Evolutionary conservation across 2,329 filamentous ascomycete genomes (phyloP).

Genomic region (Pyrenophora tritici-repentis): DNA sequence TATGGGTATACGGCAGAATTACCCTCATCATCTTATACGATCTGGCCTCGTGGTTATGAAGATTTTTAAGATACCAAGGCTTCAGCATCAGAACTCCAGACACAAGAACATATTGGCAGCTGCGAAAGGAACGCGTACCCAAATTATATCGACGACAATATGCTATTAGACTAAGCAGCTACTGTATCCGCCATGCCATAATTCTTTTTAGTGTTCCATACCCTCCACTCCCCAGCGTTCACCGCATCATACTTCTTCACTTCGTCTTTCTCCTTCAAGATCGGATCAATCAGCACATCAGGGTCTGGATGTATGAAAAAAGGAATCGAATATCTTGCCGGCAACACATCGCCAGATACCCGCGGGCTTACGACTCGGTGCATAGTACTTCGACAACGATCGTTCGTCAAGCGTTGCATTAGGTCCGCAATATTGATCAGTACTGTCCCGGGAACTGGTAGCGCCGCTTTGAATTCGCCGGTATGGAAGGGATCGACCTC

Average conservation of each 20-base stretch:
- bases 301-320: slow-evolving; percentile 48
- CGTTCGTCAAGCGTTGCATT: slow-evolving; percentile 32
- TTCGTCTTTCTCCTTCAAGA: slow-evolving; percentile 37
- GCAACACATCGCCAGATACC: slow-evolving; percentile 30
- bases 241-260: slow-evolving; percentile 47
- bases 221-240: slow-evolving; percentile 44
- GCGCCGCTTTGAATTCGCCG: slow-evolving; percentile 31
- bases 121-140: too few species aligned
- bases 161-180: neutral
- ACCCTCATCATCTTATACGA: too few species aligned
- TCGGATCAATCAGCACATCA: slow-evolving; percentile 43
- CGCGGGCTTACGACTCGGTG: slow-evolving; percentile 46
- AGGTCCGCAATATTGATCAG: slow-evolving; percentile 36
- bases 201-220: slow-evolving; percentile 40
- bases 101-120: too few species aligned
- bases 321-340: slow-evolving; percentile 46
- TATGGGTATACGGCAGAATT: too few species aligned
- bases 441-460: slow-evolving; percentile 29
- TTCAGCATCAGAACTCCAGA: too few species aligned
- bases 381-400: slow-evolving; percentile 43
- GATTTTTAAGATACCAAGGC: too few species aligned
- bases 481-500: slow-evolving; percentile 41
- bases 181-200: slow-evolving; percentile 14
- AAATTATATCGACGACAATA: too few species aligned
- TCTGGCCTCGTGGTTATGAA: too few species aligned